Base-by-base conservation (phyloP, 148 eudicot genomes). In the Selenicereus undatus region DNA sequence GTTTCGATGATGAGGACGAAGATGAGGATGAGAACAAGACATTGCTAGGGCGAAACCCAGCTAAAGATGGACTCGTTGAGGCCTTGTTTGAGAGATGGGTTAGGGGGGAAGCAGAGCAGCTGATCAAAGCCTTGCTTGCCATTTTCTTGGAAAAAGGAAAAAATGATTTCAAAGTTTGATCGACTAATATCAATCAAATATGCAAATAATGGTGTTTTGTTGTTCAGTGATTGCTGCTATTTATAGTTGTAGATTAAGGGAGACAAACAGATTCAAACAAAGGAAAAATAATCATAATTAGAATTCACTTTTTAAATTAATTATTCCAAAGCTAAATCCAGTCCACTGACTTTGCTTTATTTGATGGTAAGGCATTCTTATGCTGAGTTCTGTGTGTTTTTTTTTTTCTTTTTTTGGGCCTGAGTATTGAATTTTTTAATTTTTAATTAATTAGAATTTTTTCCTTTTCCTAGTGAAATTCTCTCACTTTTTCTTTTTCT, bases 11-110 rank as follows among this genome's bases (percentile, higher is more conserved):
- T 42, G 65, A 21, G 39, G 35, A 26, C 39, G 56, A 27, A 5
- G 52, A 12, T 8, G 89, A 83, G 35, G 52, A 48, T 48, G 52
- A 48, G 13, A 86, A 75, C n/a, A 74, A 83, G n/a, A 62, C 87
- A 27, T 83, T 81, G 22, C 78, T 26, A 4, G 88, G 91, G 77
- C 73, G 76, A 48, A 69, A 22, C 32, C 81, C 73, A 35, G 52
- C 5, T 48, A 48, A 11, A 9, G 8, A 48, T 48, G 52, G 52
- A 14, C 52, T 48, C 52, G 52, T 0, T 11, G 52, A 48, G 52
- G 14, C 52, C 52, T 48, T 48, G 52, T 48, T 48, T 2, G 52
- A 48, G 52, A 48, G 14, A 10, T 12, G 52, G 14, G 52, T 8
- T 48, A 48, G 14, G 50, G 50, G 32, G n/a, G n/a, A n/a, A n/a